These are phyloP conservation scores for Tetracentron sinense DNA, from an alignment of 164 flowering plant genomes.

Conservation along the genomic window DNA sequence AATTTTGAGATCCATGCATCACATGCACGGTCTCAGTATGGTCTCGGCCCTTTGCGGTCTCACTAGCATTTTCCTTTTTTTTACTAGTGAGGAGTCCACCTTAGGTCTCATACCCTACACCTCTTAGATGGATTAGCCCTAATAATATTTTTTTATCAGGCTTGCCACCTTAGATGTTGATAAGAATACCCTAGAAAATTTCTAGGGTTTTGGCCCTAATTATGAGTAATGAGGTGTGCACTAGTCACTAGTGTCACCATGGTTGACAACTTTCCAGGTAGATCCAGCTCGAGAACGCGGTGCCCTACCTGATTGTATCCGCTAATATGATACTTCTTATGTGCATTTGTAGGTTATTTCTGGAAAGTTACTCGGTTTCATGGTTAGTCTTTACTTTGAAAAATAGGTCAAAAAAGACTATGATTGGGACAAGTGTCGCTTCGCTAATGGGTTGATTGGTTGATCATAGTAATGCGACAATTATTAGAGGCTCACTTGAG, in stretches of 20 bases:
- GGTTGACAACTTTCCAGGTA: constrained; percentile 16
- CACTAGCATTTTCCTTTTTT: not conserved
- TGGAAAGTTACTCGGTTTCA: not conserved
- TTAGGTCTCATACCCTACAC: not conserved
- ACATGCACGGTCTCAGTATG: no score
- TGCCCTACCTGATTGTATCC: not conserved
- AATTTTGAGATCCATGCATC: no score
- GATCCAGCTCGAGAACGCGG: not conserved
- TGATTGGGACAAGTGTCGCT: not conserved
- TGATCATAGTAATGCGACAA: not conserved
- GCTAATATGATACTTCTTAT: not conserved
- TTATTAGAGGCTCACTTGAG: not conserved
- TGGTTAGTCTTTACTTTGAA: no score
- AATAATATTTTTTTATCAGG: constrained; percentile 1
- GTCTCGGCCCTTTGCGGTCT: no score
- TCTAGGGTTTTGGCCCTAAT: constrained; percentile 13
- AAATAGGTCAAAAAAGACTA: no score
- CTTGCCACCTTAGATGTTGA: constrained; percentile 4
- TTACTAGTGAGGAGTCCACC: not conserved
- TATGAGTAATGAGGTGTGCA: constrained; percentile 14
- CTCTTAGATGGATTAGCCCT: constrained; percentile 10
- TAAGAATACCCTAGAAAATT: constrained; percentile 18
- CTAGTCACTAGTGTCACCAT: not conserved
- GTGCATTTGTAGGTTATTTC: not conserved
- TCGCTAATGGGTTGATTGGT: not conserved